Evolutionary conservation across 2,329 filamentous ascomycete species (phyloP).

Genomic region (Arthrobotrys iridis): DNA sequence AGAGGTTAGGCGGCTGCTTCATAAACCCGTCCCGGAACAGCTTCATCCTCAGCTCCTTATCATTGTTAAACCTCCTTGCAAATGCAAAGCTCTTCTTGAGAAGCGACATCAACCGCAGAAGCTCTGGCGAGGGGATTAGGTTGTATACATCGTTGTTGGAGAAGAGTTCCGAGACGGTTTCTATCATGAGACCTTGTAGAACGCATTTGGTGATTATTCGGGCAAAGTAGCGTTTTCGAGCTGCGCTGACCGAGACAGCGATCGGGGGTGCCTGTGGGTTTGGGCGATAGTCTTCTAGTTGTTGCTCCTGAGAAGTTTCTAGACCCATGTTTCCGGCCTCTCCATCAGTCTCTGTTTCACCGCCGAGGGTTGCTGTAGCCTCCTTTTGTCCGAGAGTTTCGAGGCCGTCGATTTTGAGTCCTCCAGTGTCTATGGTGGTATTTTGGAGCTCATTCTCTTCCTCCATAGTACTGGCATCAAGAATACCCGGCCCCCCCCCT

Average conservation of each 20-base stretch:
- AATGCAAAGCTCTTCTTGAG: constrained; percentile 97
- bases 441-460: constrained; percentile 36
- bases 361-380: constrained; percentile 57
- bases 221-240: constrained; percentile 95
- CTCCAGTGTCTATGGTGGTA: constrained; percentile 63
- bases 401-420: constrained; percentile 70
- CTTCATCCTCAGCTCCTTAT: constrained; percentile 92
- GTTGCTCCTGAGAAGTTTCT: constrained; percentile 51
- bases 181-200: constrained; percentile 97
- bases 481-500: constrained; percentile 62
- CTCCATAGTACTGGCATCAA: constrained; percentile 11
- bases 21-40: constrained; percentile 99
- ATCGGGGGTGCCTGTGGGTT: constrained; percentile 69
- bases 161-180: constrained; percentile 98
- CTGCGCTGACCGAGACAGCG: constrained; percentile 90
- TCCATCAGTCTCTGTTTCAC: constrained; percentile 7
- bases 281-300: constrained; percentile 87
- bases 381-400: constrained; percentile 57
- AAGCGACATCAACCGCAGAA: constrained; percentile 90
- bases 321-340: constrained; percentile 22
- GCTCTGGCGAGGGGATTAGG: constrained; percentile 87
- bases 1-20: constrained; percentile 96
- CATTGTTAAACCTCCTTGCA: constrained; percentile 95
- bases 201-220: constrained; percentile 99
- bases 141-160: constrained; percentile 95